These are phyloP conservation scores for Neofusicoccum umdonicola DNA, from an alignment of 2,329 filamentous ascomycete species.

Conservation along the genomic window DNA sequence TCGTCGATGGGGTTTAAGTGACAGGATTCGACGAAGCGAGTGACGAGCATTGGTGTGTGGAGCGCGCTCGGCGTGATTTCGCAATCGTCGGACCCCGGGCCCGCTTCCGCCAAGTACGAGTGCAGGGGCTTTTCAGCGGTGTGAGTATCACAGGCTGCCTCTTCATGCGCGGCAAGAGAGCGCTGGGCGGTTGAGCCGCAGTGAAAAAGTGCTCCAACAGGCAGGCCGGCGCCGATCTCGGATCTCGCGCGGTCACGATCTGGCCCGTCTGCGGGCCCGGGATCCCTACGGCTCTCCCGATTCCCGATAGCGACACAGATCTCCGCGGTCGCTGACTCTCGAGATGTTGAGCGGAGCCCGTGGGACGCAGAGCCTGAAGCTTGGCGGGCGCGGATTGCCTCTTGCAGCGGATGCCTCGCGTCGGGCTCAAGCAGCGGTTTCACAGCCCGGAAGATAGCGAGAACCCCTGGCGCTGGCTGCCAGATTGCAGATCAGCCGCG, in stretches of 20 bases:
- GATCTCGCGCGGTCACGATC: background rate
- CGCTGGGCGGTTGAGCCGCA: background rate
- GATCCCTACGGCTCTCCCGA: background rate
- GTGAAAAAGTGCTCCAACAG: background rate
- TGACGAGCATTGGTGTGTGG: background rate
- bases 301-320: background rate
- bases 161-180: background rate
- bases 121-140: background rate
- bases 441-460: background rate
- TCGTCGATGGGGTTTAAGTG: background rate
- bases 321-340: background rate
- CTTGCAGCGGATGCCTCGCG: background rate
- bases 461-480: background rate
- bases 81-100: background rate
- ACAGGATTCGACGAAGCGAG: background rate
- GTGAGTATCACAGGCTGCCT: background rate
- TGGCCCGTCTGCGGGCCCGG: background rate
- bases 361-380: background rate
- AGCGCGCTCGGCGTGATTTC: background rate
- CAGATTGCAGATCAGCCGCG: conserved; percentile 1
- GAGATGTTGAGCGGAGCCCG: background rate
- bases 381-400: background rate
- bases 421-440: background rate
- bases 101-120: background rate
- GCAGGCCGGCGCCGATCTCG: background rate